Base-by-base conservation (phyloP, 345 rosid genomes). In the Gossypium raimondii region DNA sequence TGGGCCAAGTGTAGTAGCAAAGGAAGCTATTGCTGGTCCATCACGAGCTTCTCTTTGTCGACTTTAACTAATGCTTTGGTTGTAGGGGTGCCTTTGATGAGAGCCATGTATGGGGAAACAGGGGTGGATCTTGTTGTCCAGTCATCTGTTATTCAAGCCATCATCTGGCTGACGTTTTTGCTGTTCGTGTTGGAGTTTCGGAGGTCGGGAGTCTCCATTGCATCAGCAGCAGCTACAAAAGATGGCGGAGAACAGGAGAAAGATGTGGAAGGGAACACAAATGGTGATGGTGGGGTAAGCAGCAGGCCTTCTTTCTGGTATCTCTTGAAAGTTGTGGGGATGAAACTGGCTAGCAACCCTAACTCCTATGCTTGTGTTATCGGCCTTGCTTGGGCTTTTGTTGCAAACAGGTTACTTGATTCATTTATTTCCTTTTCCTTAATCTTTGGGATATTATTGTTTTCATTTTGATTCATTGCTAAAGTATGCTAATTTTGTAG, bases 101-200 rank as follows among this genome's bases (percentile, higher is more conserved):
- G 66, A 67, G 89, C 96, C 20, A 94, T 91, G 98, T 92, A 94
- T 61, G 98, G 98, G 4, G 82, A 73, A 41, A 57, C 70, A 24
- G 96, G 84, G 2, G 95, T 89, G 27, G 96, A 89, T 75, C 93
- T 94, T 29, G 90, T 92, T 10, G 94, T 92, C 63, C 98, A 92
- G 25, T 75, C 85, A 2, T 85, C 86, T 0, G 93, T 91, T 0
- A 45, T 89, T 59, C 99, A 94, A 67, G 85, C 90, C 9, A 84
- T 89, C 0, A 63, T 94, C 9, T 94, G 99, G 99, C 81, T 89
- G 17, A 87, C 97, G 7, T 1, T 91, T n/a, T 76, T 94, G 70
- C 7, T 94, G 81, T 86, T 89, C 22, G 88, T 90, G 11, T 76
- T 94, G n/a, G 99, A 94, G 60, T 80, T 87, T 45, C 84, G 94